Base-by-base conservation (phyloP, 345 rosid genomes). In the Camelina neglecta region DNA sequence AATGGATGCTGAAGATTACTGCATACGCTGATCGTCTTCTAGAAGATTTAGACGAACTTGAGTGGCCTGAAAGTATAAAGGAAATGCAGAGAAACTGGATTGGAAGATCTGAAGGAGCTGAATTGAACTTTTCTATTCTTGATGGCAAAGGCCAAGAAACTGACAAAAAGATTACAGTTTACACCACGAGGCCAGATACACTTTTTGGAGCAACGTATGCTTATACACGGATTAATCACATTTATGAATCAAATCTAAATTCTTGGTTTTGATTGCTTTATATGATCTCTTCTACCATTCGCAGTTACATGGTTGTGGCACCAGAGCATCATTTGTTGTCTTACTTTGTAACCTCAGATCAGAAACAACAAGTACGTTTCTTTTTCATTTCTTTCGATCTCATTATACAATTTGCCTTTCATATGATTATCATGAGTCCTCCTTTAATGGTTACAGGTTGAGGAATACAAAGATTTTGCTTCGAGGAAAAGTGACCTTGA, bases 51-150 rank as follows among this genome's bases (percentile, higher is more conserved):
- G 94, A 93, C 65, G 96, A 90, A 9, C 94, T 93, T 20, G 92
- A 93, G 44, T 93, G 97, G 98, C 97, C 97, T 74, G 98, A 93
- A 72, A 91, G 92, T 45, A 58, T 91, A 64, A 91, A 91, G 81
- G 97, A 93, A 74, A 93, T 90, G 97, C 97, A 93, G 72, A 78
- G 95, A 80, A 93, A 93, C 84, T 91, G 97, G 97, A 91, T 91
- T 36, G 98, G 97, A 76, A 89, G 88, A 81, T 94, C 96, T 21
- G 96, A 90, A 75, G 98, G 98, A 33, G 93, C 93, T 39, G 93
- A 92, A 68, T 36, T 92, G 84, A 83, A 86, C 5, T 94, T 90
- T 81, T 48, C 36, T 50, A 78, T 86, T 81, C 88, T 92, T 50
- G 88, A 85, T 60, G 74, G 71, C 71, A 80, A 86, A 59, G 86